phyloP scores from a whole-genome alignment of 2,329 filamentous ascomycete genomes.

The Botrytis fabae region DNA sequence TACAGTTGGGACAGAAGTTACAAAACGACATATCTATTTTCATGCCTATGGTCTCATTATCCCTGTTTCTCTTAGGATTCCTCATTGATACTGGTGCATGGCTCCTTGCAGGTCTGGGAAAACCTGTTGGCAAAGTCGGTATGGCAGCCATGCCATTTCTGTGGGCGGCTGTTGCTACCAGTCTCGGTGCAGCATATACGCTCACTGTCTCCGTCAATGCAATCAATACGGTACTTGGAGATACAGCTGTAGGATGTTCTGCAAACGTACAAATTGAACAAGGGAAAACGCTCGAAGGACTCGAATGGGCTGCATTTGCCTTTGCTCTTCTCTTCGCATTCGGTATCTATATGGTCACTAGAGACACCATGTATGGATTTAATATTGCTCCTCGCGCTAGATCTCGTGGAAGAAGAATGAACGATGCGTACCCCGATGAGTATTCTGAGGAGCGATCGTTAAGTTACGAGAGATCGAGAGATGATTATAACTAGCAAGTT shows the following conservation, averaged over 20 bases:
- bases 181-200: constrained; percentile 13
- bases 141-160: constrained; percentile 15
- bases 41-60: constrained; percentile 4
- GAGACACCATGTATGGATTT: constrained; percentile 18
- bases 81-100: constrained; percentile 16
- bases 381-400: constrained; percentile 7
- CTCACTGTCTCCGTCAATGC: constrained; percentile 16
- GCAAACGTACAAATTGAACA: constrained; percentile 14
- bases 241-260: not conserved
- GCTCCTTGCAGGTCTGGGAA: constrained; percentile 17
- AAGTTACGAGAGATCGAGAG: constrained; percentile 12
- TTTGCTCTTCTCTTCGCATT: constrained; percentile 17
- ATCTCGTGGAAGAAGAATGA: constrained; percentile 16
- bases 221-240: constrained; percentile 12
- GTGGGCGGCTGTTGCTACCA: constrained; percentile 10
- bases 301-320: constrained; percentile 11
- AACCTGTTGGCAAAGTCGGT: not conserved
- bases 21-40: constrained; percentile 19
- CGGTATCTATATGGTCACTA: constrained; percentile 18
- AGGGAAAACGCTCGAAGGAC: constrained; percentile 16
- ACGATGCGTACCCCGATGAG: constrained; percentile 4
- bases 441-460: constrained; percentile 6
- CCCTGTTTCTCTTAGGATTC: constrained; percentile 6
- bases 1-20: constrained; percentile 12
- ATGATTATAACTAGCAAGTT: not conserved